phyloP scores from a whole-genome alignment of 2,329 filamentous ascomycete genomes.

The Claviceps quebecensis region DNA sequence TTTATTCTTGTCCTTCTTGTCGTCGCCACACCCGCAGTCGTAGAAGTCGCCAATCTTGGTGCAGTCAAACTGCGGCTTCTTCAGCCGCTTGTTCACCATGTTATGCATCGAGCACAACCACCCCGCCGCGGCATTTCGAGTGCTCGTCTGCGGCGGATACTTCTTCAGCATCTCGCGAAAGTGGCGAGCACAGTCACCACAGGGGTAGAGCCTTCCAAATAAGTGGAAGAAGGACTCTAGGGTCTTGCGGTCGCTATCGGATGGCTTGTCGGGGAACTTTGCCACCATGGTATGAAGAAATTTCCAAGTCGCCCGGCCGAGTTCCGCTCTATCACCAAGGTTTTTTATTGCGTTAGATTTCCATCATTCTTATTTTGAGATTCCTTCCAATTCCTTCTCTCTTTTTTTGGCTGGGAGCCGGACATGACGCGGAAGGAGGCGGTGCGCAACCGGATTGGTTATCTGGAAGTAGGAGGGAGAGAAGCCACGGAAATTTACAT shows the following conservation, averaged over 20 bases:
- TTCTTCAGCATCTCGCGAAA: slow-evolving; percentile 48
- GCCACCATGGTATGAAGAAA: slow-evolving; percentile 59
- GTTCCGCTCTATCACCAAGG: slow-evolving; percentile 35
- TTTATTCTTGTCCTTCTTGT: slow-evolving; percentile 27
- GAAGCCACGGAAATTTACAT: slow-evolving; percentile 13
- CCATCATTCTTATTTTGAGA: background rate
- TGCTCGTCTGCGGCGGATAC: slow-evolving; percentile 51
- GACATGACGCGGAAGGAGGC: background rate
- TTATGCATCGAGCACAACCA: slow-evolving; percentile 60
- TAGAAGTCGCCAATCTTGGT: slow-evolving; percentile 56
- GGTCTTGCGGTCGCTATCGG: slow-evolving; percentile 45
- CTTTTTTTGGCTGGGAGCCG: too few relatives aligned
- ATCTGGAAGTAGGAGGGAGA: background rate
- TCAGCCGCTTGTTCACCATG: slow-evolving; percentile 48
- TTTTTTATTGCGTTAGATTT: background rate
- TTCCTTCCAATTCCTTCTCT: too few relatives aligned
- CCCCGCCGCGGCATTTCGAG: slow-evolving; percentile 47
- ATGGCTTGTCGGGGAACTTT: slow-evolving; percentile 52
- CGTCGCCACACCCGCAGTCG: slow-evolving; percentile 58
- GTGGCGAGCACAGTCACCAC: slow-evolving; percentile 54
- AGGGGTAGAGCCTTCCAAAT: slow-evolving; percentile 56
- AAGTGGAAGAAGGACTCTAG: slow-evolving; percentile 52
- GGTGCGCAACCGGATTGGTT: background rate
- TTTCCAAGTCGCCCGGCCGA: slow-evolving; percentile 56
- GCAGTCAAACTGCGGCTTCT: slow-evolving; percentile 51